These are phyloP conservation scores for Neurospora sp. DNA, from an alignment of 2,329 filamentous ascomycete genomes.

Conservation along the genomic window DNA sequence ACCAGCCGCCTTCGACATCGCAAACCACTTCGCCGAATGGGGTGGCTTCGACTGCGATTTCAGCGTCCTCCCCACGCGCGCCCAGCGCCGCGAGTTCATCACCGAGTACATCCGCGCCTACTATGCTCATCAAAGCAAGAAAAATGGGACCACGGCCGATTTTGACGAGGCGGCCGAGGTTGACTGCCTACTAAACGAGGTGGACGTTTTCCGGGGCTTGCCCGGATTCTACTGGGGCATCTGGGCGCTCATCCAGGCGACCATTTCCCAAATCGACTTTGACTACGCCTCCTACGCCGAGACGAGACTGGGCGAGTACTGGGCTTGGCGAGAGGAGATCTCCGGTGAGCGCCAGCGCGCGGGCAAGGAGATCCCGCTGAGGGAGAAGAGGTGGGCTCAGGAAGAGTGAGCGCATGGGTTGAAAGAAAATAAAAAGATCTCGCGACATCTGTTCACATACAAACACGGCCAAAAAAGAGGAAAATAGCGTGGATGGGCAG, in stretches of 20 bases:
- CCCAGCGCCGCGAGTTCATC: conserved; percentile 71
- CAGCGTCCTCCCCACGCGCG: conserved; percentile 65
- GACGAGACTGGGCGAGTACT: conserved; percentile 78
- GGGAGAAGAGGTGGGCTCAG: conserved; percentile 73
- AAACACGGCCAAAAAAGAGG: background rate
- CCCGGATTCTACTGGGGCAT: conserved; percentile 90
- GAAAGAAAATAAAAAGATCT: background rate
- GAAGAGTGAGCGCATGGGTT: conserved; percentile 18
- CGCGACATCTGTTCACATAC: background rate
- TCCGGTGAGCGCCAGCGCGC: conserved; percentile 47
- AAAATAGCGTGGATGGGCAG: background rate
- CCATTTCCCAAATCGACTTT: conserved; percentile 91
- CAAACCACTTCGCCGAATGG: conserved; percentile 99
- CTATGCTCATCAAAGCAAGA: conserved; percentile 40
- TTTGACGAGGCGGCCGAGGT: conserved; percentile 52
- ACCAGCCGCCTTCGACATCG: conserved; percentile 89
- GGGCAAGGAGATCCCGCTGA: conserved; percentile 54
- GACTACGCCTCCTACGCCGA: conserved; percentile 92
- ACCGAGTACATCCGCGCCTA: conserved; percentile 73
- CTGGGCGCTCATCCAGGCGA: conserved; percentile 90
- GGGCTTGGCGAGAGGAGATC: conserved; percentile 73
- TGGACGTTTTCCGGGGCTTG: conserved; percentile 79
- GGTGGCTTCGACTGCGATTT: conserved; percentile 94
- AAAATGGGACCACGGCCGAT: conserved; percentile 23
- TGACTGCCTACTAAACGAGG: conserved; percentile 62